These are phyloP conservation scores for Nitzschia sp. DNA, from an alignment of 108 stramenopile genomes.

Conservation along the genomic window DNA sequence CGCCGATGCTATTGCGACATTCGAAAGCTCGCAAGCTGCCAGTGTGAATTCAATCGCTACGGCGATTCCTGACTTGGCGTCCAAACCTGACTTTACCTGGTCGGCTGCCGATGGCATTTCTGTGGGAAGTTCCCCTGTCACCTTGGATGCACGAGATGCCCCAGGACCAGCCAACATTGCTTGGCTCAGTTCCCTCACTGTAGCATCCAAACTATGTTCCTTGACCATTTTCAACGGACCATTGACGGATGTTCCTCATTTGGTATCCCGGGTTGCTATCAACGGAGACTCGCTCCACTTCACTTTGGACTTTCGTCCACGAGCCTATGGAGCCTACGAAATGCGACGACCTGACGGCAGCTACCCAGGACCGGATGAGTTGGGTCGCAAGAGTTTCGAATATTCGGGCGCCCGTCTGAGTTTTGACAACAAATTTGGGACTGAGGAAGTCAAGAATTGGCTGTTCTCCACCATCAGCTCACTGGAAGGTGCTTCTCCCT, in stretches of 20 bases:
- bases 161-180: constrained; percentile 79
- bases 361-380: constrained; percentile 75
- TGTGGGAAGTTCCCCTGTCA: constrained; percentile 29
- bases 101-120: constrained; percentile 21
- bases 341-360: constrained; percentile 53
- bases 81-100: constrained; percentile 66
- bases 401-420: constrained; percentile 67
- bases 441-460: constrained; percentile 45
- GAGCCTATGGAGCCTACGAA: constrained; percentile 79
- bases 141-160: constrained; percentile 69
- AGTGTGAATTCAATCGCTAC: constrained; percentile 51
- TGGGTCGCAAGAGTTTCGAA: constrained; percentile 77
- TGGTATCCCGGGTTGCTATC: constrained; percentile 56
- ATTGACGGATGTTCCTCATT: constrained; percentile 74
- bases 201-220: constrained; percentile 46
- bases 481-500: constrained; percentile 51
- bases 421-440: constrained; percentile 72
- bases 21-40: constrained; percentile 52
- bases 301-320: constrained; percentile 71
- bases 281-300: constrained; percentile 30
- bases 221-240: constrained; percentile 83
- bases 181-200: constrained; percentile 56
- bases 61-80: constrained; percentile 55
- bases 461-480: constrained; percentile 27
- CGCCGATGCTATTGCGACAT: constrained; percentile 47